Evolutionary conservation across 2,329 filamentous ascomycete genomes (phyloP).

Genomic region (Pseudogymnoascus sp.): DNA sequence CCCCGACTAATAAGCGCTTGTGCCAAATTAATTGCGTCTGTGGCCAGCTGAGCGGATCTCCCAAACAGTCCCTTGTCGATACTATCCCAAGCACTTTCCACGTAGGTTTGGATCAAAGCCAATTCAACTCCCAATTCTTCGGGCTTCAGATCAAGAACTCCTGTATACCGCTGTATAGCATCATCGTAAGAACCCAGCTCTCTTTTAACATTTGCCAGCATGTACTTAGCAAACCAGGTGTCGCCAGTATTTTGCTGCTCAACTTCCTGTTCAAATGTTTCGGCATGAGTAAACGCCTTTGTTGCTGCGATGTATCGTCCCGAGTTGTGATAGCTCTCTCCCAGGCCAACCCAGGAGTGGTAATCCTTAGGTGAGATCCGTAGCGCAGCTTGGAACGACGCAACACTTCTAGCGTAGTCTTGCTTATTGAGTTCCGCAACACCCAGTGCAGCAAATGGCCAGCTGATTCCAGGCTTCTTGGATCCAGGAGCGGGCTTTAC

Average conservation of each 20-base stretch:
- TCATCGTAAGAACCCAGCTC: constrained; percentile 87
- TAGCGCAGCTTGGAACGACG: constrained; percentile 85
- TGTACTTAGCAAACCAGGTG: constrained; percentile 93
- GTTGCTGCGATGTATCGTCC: constrained; percentile 90
- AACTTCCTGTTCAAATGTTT: constrained; percentile 60
- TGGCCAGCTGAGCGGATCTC: constrained; percentile 66
- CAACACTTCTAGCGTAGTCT: constrained; percentile 80
- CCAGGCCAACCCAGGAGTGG: constrained; percentile 90
- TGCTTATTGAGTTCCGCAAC: constrained; percentile 93
- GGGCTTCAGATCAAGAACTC: constrained; percentile 61
- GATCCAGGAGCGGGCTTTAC: constrained; percentile 86
- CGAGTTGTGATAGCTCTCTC: constrained; percentile 95
- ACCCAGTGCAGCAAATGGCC: constrained; percentile 90
- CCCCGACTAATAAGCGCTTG: constrained; percentile 48
- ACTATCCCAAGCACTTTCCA: constrained; percentile 72
- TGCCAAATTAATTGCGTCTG: constrained; percentile 63
- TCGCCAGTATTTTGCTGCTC: constrained; percentile 54
- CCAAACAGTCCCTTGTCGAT: constrained; percentile 82
- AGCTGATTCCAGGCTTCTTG: constrained; percentile 86
- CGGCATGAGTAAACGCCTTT: constrained; percentile 81
- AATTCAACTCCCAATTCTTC: constrained; percentile 81
- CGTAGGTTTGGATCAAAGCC: constrained; percentile 78
- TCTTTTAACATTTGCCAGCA: constrained; percentile 90
- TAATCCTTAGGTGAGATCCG: constrained; percentile 81
- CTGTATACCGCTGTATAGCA: constrained; percentile 68